Evolutionary conservation across 345 rosid species (phyloP).

Genomic region (Isatis tinctoria): DNA sequence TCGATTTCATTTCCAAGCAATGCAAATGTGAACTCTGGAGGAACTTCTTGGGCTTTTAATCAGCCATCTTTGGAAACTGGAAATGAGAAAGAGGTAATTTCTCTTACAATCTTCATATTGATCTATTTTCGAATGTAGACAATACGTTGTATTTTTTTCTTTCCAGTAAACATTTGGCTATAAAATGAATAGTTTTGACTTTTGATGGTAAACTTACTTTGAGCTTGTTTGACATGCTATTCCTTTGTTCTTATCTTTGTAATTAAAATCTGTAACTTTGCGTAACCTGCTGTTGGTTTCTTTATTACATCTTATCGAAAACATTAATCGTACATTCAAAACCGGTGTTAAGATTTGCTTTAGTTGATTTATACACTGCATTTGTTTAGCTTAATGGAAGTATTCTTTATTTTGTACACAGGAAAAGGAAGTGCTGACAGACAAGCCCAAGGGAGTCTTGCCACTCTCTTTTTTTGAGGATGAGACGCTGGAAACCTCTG

Average conservation of each 20-base stretch:
- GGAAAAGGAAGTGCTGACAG: constrained; percentile 34
- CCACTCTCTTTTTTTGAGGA: constrained; percentile 69
- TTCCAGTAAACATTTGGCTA: background rate
- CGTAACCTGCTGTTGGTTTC: background rate
- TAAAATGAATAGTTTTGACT: constrained; percentile 22
- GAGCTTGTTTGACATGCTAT: background rate
- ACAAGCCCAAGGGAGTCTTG: constrained; percentile 49
- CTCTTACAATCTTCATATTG: background rate
- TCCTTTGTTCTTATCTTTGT: background rate
- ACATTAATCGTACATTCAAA: background rate
- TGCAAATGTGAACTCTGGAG: constrained; percentile 18
- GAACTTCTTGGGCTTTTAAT: constrained; percentile 48
- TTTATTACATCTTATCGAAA: background rate
- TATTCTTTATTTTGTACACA: constrained; percentile 26
- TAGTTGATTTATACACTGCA: background rate
- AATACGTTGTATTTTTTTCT: background rate
- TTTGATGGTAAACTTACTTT: background rate
- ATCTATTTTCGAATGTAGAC: background rate
- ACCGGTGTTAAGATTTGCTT: background rate
- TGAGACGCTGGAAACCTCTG: constrained; percentile 41
- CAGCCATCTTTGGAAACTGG: constrained; percentile 40
- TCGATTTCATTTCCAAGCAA: constrained; percentile 16
- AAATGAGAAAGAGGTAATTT: constrained; percentile 40
- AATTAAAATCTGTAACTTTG: constrained; percentile 1
- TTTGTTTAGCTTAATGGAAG: background rate